Percentiles rank a stretch among this genome's conserved stretches.
These are phyloP conservation scores for Wickerhamiella musiphila DNA, from an alignment of 805 yeast species.

Conservation along the genomic window DNA sequence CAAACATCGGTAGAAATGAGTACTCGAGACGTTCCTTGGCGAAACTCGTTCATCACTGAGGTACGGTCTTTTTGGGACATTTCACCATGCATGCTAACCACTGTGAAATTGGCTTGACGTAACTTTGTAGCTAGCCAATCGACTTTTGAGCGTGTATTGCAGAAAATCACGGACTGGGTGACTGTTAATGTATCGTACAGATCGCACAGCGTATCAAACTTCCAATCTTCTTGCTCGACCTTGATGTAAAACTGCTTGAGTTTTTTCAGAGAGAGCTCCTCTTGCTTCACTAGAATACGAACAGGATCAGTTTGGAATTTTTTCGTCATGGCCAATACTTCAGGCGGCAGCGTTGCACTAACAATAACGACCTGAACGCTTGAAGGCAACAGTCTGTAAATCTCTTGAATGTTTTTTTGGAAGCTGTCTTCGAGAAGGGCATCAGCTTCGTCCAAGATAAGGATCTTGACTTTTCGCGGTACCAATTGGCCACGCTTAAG, in stretches of 20 bases:
- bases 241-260: slow-evolving; percentile 82
- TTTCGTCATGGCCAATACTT: slow-evolving; percentile 78
- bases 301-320: slow-evolving; percentile 90
- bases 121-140: slow-evolving; percentile 75
- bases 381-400: slow-evolving; percentile 69
- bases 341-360: slow-evolving; percentile 85
- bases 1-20: slow-evolving; percentile 91
- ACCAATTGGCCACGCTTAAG: slow-evolving; percentile 63
- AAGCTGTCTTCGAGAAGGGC: slow-evolving; percentile 86
- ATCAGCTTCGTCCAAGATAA: slow-evolving; percentile 93
- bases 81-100: slow-evolving; percentile 93
- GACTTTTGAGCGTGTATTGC: slow-evolving; percentile 92
- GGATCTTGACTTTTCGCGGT: slow-evolving; percentile 66
- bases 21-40: slow-evolving; percentile 84
- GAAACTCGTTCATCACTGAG: slow-evolving; percentile 85
- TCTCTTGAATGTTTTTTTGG: slow-evolving; percentile 87
- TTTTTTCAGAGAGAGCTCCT: slow-evolving; percentile 86
- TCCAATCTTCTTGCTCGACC: slow-evolving; percentile 85
- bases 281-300: slow-evolving; percentile 84
- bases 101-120: slow-evolving; percentile 70
- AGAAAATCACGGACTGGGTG: slow-evolving; percentile 95
- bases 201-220: slow-evolving; percentile 87
- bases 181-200: slow-evolving; percentile 86
- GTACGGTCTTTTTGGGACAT: slow-evolving; percentile 93
- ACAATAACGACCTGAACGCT: slow-evolving; percentile 84